Conservation (phyloP, 768 basidiomycete genomes). For the Amanita thiersii region DNA sequence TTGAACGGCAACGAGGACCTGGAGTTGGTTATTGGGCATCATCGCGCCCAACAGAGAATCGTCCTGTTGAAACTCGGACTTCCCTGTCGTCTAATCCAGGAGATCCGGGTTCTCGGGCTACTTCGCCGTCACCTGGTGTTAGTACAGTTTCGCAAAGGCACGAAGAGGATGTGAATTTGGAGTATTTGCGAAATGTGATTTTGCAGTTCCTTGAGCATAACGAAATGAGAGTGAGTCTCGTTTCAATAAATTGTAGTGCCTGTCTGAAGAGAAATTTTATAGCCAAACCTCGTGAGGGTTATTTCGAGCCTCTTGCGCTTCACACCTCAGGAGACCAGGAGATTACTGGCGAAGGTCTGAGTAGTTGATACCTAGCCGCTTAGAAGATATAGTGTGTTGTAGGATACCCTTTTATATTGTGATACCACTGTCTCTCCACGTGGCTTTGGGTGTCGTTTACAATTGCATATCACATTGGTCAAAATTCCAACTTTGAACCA, state of each 20-base stretch:
- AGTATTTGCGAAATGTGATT: slow-evolving; percentile 94
- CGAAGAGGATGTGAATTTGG: slow-evolving; percentile 92
- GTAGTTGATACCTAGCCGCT: background rate
- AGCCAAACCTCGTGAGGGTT: slow-evolving; percentile 89
- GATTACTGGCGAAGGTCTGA: slow-evolving; percentile 80
- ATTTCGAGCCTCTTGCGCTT: slow-evolving; percentile 89
- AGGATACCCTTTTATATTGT: background rate
- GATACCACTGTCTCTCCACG: too few species aligned
- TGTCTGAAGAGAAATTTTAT: slow-evolving; percentile 5
- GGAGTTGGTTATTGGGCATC: slow-evolving; percentile 90
- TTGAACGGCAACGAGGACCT: slow-evolving; percentile 88
- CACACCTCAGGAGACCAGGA: slow-evolving; percentile 89
- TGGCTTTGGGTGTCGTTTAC: too few species aligned
- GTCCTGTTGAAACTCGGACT: slow-evolving; percentile 31
- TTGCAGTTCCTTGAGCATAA: slow-evolving; percentile 97
- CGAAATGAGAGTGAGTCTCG: slow-evolving; percentile 85
- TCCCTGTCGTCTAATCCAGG: slow-evolving; percentile 26
- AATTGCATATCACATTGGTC: too few species aligned
- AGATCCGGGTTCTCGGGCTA: slow-evolving; percentile 24
- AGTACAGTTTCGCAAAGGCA: slow-evolving; percentile 28
- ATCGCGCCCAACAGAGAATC: slow-evolving; percentile 27
- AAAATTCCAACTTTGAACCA: too few species aligned
- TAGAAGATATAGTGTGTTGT: background rate
- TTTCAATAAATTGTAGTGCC: background rate
- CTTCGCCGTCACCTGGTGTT: slow-evolving; percentile 26